Conservation (phyloP, 495 filamentous ascomycete species). For the Penicillium cataractarum region DNA sequence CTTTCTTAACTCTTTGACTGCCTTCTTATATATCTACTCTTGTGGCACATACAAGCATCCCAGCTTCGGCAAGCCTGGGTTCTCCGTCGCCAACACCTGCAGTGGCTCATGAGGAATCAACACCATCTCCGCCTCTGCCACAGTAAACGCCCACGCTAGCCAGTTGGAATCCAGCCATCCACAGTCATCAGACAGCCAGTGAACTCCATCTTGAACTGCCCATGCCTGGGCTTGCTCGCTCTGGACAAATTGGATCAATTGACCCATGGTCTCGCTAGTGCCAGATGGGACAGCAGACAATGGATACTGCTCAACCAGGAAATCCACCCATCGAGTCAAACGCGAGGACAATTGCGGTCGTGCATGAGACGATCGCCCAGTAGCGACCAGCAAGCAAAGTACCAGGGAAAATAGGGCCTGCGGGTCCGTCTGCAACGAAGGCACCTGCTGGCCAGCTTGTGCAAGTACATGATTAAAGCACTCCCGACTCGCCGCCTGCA, state of each 20-base stretch:
- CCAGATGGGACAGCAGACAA: constrained; percentile 19
- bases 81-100: constrained; percentile 30
- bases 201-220: constrained; percentile 19
- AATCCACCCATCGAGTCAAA: constrained; percentile 40
- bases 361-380: constrained; percentile 21
- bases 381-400: constrained; percentile 26
- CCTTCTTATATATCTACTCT: constrained; percentile 15
- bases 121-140: constrained; percentile 44
- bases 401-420: constrained; percentile 28
- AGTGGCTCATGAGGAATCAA: constrained; percentile 45
- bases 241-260: constrained; percentile 25
- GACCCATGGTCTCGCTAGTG: background rate
- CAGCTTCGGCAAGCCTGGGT: constrained; percentile 35
- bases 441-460: constrained; percentile 24
- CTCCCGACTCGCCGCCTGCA: constrained; percentile 29
- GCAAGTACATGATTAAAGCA: constrained; percentile 33
- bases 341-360: constrained; percentile 32
- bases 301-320: constrained; percentile 43
- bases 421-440: constrained; percentile 23
- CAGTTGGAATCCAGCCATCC: constrained; percentile 48
- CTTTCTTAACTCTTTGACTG: background rate
- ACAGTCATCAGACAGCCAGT: constrained; percentile 29
- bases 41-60: constrained; percentile 49
- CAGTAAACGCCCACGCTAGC: constrained; percentile 47
- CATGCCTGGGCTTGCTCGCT: constrained; percentile 25